Base-by-base conservation (phyloP, 139 green algal species). In the Zygnema cylindricum region DNA sequence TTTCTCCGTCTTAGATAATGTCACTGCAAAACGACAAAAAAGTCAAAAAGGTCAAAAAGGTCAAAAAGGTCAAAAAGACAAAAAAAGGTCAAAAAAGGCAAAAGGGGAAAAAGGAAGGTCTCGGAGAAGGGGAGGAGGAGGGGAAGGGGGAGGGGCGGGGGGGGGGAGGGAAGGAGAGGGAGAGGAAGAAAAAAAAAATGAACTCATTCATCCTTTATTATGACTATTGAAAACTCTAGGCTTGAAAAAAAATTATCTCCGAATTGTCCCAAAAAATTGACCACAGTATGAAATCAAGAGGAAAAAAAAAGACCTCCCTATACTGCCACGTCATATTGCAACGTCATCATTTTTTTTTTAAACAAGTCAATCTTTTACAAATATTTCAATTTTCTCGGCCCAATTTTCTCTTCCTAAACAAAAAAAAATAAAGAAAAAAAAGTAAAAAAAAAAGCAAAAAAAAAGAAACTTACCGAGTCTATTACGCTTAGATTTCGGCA, bases 1-100 rank as follows among this genome's bases (percentile, higher is more conserved):
- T 93, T 98, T 99, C 90, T 98, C 98, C 22, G 95, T 93, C 89
- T 98, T 96, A 2, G 97, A 97, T 0, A 99, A 90, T 0, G 95
- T 69, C 16, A 98, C 94, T 95, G 90, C 69, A 85, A 43, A 85
- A 85, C 35, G 11, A 54, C 36, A 41, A 79, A 41, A 79, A 79
- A 32, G 1, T 82, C 23, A 82, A 49, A 82, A 1, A 1, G 30
- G 75, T 82, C 23, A 63, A 49, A 25, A 16, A 43, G 2, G 25
- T 25, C 43, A 25, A 82, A 21, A 43, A 82, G 75, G 25, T n/a
- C 75, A 1, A 2, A 32, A 16, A 33, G 69, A 30, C 69, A 32
- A 83, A 32, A 33, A 0, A 3, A 49, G 76, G 49, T 83, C 32
- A 33, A 83, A 33, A 33, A 49, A 41, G 7, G 16, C 7, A 1